A percentile compares a stretch with the other conserved stretches of the same genome.
Evolutionary conservation across 352 stramenopile species (phyloP).

Genomic region (Sclerospora graminicola): DNA sequence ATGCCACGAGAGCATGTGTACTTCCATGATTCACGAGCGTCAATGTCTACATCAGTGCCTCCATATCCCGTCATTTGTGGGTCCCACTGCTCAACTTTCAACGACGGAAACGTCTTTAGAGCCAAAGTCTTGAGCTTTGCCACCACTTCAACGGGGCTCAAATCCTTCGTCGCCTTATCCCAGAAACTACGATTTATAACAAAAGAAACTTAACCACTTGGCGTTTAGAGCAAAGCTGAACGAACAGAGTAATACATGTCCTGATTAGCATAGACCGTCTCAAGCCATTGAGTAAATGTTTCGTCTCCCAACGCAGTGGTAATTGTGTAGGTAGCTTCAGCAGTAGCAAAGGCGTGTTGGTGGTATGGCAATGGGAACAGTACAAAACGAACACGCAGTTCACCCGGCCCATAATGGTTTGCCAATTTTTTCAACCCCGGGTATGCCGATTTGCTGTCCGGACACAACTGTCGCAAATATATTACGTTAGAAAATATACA

Average conservation of each 20-base stretch:
- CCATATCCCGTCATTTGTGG: slow-evolving; percentile 67
- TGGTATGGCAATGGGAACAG: slow-evolving; percentile 74
- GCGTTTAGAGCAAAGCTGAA: neutral
- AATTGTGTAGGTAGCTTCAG: slow-evolving; percentile 57
- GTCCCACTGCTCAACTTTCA: slow-evolving; percentile 57
- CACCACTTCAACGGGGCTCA: slow-evolving; percentile 55
- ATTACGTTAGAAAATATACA: slow-evolving; percentile 6
- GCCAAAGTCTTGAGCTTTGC: slow-evolving; percentile 50
- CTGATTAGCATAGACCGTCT: slow-evolving; percentile 71
- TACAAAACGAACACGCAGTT: slow-evolving; percentile 63
- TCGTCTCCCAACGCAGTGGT: slow-evolving; percentile 45
- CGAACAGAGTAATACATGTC: slow-evolving; percentile 30
- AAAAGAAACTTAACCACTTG: too few relatives aligned
- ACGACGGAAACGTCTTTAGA: slow-evolving; percentile 48
- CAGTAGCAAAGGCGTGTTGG: slow-evolving; percentile 55
- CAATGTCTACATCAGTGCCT: slow-evolving; percentile 53
- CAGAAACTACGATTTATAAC: slow-evolving; percentile 35
- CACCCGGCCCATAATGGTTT: slow-evolving; percentile 35
- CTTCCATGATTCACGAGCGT: slow-evolving; percentile 61
- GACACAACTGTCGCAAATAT: slow-evolving; percentile 39
- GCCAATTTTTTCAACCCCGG: slow-evolving; percentile 48
- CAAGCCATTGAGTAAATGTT: slow-evolving; percentile 55
- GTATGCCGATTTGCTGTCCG: slow-evolving; percentile 62
- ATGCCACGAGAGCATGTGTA: slow-evolving; percentile 68
- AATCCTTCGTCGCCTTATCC: slow-evolving; percentile 76